Evolutionary conservation across 495 filamentous ascomycete species (phyloP).

Genomic region (Penicillium dipodomyicola): DNA sequence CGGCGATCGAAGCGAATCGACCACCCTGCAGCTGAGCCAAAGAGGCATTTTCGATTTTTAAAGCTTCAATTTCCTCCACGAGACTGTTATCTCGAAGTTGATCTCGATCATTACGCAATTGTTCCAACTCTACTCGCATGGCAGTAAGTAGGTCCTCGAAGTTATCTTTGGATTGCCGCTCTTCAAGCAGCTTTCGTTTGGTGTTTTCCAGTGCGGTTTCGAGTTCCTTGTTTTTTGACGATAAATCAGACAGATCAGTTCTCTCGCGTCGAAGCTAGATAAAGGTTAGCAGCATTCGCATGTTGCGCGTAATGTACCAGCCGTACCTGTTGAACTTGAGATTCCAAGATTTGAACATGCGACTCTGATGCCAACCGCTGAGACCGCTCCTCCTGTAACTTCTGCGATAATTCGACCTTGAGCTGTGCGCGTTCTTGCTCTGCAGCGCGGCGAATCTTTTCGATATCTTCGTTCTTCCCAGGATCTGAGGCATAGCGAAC

Average conservation of each 20-base stretch:
- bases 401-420: conserved; percentile 75
- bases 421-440: conserved; percentile 92
- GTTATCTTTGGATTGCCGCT: conserved; percentile 85
- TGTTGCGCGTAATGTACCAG: not conserved
- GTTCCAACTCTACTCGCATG: conserved; percentile 76
- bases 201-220: conserved; percentile 78
- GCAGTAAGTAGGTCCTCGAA: conserved; percentile 88
- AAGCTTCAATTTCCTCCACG: conserved; percentile 64
- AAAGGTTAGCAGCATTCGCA: not conserved
- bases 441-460: conserved; percentile 73
- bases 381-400: conserved; percentile 78
- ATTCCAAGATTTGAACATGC: conserved; percentile 77
- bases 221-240: conserved; percentile 60
- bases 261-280: conserved; percentile 48
- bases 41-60: conserved; percentile 53
- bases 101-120: conserved; percentile 82
- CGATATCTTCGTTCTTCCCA: conserved; percentile 74
- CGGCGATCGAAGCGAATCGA: conserved; percentile 62
- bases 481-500: conserved; percentile 64
- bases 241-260: conserved; percentile 41
- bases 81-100: conserved; percentile 83
- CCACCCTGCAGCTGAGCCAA: conserved; percentile 50
- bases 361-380: conserved; percentile 71
- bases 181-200: conserved; percentile 76
- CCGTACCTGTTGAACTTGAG: conserved; percentile 61